phyloP scores from a whole-genome alignment of 331 rosid species.

The Malus hybrid region DNA sequence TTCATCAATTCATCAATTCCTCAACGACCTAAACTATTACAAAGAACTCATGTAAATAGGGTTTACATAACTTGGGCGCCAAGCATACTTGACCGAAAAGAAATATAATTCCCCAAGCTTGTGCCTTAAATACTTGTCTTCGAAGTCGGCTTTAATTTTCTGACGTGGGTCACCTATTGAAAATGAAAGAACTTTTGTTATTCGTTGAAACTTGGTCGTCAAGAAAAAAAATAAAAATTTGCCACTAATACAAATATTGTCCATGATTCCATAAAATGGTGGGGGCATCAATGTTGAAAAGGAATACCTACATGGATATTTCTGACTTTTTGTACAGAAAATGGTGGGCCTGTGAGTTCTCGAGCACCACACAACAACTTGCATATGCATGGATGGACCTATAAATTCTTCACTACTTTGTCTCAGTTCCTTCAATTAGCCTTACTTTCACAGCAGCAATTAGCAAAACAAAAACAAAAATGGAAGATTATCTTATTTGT shows the following conservation, averaged over 20 bases:
- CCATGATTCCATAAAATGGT: not conserved
- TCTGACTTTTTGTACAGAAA: not conserved
- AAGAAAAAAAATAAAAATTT: not conserved
- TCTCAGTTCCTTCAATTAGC: not conserved
- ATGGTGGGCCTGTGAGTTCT: not conserved
- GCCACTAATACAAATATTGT: not conserved
- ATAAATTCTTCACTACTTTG: not conserved
- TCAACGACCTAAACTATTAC: too few species aligned
- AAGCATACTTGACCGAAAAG: too few species aligned
- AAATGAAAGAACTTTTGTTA: not conserved
- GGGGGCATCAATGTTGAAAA: not conserved
- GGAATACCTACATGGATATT: not conserved
- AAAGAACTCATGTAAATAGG: too few species aligned
- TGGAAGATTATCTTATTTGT: constrained; percentile 15
- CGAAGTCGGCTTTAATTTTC: not conserved
- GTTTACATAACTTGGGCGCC: too few species aligned
- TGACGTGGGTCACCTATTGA: not conserved
- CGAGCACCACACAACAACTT: not conserved
- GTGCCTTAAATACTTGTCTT: too few species aligned
- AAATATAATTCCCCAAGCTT: not conserved
- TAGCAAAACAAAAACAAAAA: not conserved
- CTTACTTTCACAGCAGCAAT: not conserved
- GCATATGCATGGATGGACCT: not conserved
- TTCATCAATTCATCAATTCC: too few species aligned
- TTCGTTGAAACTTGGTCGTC: not conserved